Conservation (phyloP, 139 green algal species). For the Pedinophyceae sp. region DNA sequence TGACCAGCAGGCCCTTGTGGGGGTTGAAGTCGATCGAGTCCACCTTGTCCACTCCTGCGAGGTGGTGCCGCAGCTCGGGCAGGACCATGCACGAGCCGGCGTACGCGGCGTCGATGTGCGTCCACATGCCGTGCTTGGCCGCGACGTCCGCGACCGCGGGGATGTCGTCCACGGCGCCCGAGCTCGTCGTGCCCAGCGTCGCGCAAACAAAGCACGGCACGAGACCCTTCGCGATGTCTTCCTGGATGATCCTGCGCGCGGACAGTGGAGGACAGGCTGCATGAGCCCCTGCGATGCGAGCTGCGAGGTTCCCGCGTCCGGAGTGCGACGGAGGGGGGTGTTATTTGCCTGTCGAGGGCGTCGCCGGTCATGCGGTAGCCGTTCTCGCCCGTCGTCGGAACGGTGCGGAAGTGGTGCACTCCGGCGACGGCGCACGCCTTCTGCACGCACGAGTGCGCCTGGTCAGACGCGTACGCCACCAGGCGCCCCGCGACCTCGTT, state of each 20-base stretch:
- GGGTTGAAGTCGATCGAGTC: constrained; percentile 54
- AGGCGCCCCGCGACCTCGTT: constrained; percentile 16
- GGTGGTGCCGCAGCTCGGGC: constrained; percentile 39
- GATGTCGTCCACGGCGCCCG: constrained; percentile 51
- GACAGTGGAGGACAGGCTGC: too few species aligned
- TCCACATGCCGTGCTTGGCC: constrained; percentile 32
- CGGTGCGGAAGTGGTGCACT: constrained; percentile 32
- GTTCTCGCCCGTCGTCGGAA: constrained; percentile 21
- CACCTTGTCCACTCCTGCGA: constrained; percentile 34
- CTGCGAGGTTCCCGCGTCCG: too few species aligned
- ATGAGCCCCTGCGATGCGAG: too few species aligned
- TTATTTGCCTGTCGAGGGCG: too few species aligned
- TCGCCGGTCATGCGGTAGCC: neutral
- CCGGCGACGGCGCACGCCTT: constrained; percentile 67
- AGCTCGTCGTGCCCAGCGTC: constrained; percentile 63
- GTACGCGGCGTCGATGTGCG: constrained; percentile 72
- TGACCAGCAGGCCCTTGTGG: constrained; percentile 60
- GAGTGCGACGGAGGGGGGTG: too few species aligned
- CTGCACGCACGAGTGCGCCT: constrained; percentile 45
- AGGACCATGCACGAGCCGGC: constrained; percentile 39
- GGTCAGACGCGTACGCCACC: constrained; percentile 39
- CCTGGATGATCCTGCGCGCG: too few species aligned
- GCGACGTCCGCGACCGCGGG: constrained; percentile 15
- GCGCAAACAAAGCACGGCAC: constrained; percentile 50
- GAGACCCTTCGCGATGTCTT: constrained; percentile 37